These are phyloP conservation scores for Apophysomyces sp. DNA, from an alignment of 371 early-diverging fungal genomes.

Conservation along the genomic window DNA sequence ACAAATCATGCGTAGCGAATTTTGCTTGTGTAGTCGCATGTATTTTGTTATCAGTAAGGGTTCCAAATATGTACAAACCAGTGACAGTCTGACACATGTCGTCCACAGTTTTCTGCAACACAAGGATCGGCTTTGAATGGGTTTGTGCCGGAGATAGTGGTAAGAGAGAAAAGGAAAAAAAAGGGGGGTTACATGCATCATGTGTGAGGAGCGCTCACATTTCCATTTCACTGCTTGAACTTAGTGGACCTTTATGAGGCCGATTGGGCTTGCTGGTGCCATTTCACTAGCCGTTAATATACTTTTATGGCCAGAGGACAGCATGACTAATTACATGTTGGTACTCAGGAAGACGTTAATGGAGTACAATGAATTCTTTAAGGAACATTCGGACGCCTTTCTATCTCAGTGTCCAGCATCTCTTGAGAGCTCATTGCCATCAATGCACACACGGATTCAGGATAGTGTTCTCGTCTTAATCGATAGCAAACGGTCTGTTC, in stretches of 20 bases:
- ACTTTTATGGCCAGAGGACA: slow-evolving; percentile 47
- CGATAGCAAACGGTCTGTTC: slow-evolving; percentile 43
- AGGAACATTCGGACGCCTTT: slow-evolving; percentile 37
- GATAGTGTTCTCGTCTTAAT: slow-evolving; percentile 28
- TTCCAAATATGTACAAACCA: neutral
- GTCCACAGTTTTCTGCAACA: slow-evolving; percentile 33
- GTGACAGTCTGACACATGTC: neutral
- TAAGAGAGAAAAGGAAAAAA: neutral
- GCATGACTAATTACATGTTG: slow-evolving; percentile 30
- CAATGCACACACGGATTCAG: slow-evolving; percentile 25
- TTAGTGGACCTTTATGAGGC: slow-evolving; percentile 41
- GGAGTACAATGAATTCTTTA: slow-evolving; percentile 28
- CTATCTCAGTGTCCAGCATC: slow-evolving; percentile 1
- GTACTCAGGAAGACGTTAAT: slow-evolving; percentile 22
- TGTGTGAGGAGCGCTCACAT: neutral
- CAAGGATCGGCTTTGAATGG: slow-evolving; percentile 10
- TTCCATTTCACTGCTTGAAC: neutral
- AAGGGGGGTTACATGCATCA: neutral
- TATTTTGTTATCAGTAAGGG: slow-evolving; percentile 32
- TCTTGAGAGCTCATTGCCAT: slow-evolving; percentile 13
- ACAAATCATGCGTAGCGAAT: slow-evolving; percentile 21
- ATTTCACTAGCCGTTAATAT: slow-evolving; percentile 32
- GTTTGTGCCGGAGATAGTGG: neutral
- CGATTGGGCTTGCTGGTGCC: slow-evolving; percentile 33
- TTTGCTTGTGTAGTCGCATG: slow-evolving; percentile 38